Evolutionary conservation across 1,139 yeast genomes (phyloP).

Genomic region (Geotrichum carabidarum): DNA sequence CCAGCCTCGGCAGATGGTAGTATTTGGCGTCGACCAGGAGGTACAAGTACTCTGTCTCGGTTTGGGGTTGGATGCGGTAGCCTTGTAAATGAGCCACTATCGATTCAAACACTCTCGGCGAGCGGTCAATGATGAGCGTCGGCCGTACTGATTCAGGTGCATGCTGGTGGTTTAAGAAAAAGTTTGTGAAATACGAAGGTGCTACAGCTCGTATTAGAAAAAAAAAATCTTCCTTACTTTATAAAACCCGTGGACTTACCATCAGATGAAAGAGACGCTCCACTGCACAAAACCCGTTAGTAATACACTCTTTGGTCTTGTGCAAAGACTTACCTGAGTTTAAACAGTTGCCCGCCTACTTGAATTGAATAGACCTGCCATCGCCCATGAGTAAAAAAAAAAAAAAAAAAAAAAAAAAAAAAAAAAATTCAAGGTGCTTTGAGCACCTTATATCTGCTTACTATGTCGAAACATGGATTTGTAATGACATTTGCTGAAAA

Average conservation of each 20-base stretch:
- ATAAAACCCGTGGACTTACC: conserved; percentile 32
- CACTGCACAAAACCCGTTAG: conserved; percentile 43
- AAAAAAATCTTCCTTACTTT: background rate
- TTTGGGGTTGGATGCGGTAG: conserved; percentile 54
- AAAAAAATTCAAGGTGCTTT: too few relatives aligned
- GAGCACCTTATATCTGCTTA: too few relatives aligned
- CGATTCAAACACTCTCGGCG: conserved; percentile 62
- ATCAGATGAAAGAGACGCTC: conserved; percentile 81
- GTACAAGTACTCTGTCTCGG: conserved; percentile 58
- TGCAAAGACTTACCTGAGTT: conserved; percentile 19
- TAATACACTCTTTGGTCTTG: background rate
- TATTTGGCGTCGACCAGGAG: conserved; percentile 70
- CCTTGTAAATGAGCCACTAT: conserved; percentile 66
- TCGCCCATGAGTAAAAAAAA: too few relatives aligned
- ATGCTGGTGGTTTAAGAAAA: conserved; percentile 35
- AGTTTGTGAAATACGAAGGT: conserved; percentile 48
- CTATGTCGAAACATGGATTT: too few relatives aligned
- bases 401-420: too few relatives aligned
- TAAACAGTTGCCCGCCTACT: conserved; percentile 53
- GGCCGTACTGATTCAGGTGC: conserved; percentile 33
- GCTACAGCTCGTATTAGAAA: conserved; percentile 20
- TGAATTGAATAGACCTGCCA: conserved; percentile 56
- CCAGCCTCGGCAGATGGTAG: conserved; percentile 58
- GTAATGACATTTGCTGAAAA: too few relatives aligned
- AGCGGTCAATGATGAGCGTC: conserved; percentile 67